Evolutionary conservation across 352 stramenopile species (phyloP).

Genomic region (Pythium diclinum): DNA sequence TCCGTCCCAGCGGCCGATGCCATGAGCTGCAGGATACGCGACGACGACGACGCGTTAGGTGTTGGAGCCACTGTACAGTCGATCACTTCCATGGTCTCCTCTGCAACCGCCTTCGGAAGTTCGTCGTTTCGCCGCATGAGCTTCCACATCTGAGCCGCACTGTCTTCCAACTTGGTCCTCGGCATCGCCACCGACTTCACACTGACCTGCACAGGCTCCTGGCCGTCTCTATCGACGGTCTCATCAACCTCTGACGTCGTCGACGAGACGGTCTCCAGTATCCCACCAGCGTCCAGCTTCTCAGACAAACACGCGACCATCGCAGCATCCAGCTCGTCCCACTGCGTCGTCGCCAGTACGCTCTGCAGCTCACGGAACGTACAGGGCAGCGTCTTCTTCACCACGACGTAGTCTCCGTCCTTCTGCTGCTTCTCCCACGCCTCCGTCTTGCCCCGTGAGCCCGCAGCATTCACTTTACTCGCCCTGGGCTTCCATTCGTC

Average conservation of each 20-base stretch:
- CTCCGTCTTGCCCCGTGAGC: background rate
- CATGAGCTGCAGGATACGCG: constrained; percentile 19
- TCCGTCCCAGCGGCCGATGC: constrained; percentile 2
- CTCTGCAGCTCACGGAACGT: constrained; percentile 5
- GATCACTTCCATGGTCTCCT: constrained; percentile 7
- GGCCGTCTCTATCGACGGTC: background rate
- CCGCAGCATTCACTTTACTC: background rate
- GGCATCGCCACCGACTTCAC: constrained; percentile 8
- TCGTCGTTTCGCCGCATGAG: background rate
- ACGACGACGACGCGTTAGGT: background rate
- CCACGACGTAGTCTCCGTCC: background rate
- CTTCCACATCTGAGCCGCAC: constrained; percentile 5
- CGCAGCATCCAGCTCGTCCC: constrained; percentile 18
- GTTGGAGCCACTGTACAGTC: background rate
- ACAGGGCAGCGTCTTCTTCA: constrained; percentile 1
- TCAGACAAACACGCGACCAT: constrained; percentile 15
- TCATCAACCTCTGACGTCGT: background rate
- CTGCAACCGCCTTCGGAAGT: background rate
- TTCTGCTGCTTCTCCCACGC: background rate
- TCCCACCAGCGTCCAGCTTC: background rate
- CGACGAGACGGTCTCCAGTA: constrained; percentile 9
- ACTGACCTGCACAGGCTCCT: background rate
- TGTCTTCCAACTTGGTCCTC: constrained; percentile 7
- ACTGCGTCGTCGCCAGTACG: constrained; percentile 12
- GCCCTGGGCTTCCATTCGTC: background rate